These are phyloP conservation scores for Coniella vitis DNA, from an alignment of 2,329 filamentous ascomycete species.

Conservation along the genomic window DNA sequence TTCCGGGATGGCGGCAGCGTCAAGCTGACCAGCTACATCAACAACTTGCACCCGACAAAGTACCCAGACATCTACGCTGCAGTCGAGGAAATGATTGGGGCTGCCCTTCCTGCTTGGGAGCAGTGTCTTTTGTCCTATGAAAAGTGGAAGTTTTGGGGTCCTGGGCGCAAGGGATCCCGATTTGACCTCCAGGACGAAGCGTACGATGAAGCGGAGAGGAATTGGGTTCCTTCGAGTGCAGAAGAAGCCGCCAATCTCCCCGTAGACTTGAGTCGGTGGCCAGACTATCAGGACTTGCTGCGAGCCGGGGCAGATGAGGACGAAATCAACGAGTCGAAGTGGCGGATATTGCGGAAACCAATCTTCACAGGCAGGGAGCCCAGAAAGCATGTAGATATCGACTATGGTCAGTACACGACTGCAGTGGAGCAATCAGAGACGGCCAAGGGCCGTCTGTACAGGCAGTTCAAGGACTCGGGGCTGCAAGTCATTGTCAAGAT, in stretches of 20 bases:
- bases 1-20: conserved; percentile 12
- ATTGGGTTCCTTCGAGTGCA: not conserved
- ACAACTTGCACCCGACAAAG: conserved; percentile 15
- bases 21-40: conserved; percentile 15
- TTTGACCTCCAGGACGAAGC: not conserved
- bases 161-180: not conserved
- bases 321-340: conserved; percentile 13
- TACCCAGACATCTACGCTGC: conserved; percentile 13
- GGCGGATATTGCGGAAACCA: conserved; percentile 7
- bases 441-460: conserved; percentile 8
- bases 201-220: not conserved
- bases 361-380: conserved; percentile 2
- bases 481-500: conserved; percentile 61
- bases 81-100: conserved; percentile 13
- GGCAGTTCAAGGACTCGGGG: conserved; percentile 18
- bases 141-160: not conserved
- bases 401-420: conserved; percentile 2
- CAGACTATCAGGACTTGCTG: conserved; percentile 6
- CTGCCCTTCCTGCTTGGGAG: conserved; percentile 3
- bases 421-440: not conserved
- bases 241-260: not conserved
- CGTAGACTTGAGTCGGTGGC: conserved; percentile 6
- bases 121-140: not conserved
- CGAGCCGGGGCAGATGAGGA: conserved; percentile 12
- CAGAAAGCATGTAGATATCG: not conserved